Percentiles rank a stretch among this genome's conserved stretches.
These are phyloP conservation scores for Chimonanthus salicifolius DNA, from an alignment of 164 flowering plant species.

Conservation along the genomic window DNA sequence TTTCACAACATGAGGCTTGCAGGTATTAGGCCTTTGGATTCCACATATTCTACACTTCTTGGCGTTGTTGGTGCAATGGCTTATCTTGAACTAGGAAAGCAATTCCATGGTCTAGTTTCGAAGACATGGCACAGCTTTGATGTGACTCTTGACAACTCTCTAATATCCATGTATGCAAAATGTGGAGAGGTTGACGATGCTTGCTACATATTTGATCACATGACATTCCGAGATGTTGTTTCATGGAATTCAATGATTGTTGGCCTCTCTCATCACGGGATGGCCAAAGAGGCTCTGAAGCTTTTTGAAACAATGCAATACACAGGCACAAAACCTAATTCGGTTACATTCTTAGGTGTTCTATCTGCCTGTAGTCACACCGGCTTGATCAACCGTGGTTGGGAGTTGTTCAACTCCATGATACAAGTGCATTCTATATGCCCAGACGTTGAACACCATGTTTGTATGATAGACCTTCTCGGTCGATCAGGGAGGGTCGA, in stretches of 20 bases:
- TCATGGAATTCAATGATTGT: constrained; percentile 70
- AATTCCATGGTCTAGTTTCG: constrained; percentile 31
- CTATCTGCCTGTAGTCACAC: constrained; percentile 45
- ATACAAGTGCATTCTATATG: constrained; percentile 14
- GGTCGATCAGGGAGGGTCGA: constrained; percentile 42
- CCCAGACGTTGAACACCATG: constrained; percentile 34
- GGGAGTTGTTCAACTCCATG: constrained; percentile 36
- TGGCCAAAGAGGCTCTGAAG: constrained; percentile 26
- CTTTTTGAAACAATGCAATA: constrained; percentile 31
- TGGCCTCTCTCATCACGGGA: constrained; percentile 45
- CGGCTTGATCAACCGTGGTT: constrained; percentile 28
- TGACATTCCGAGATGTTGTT: constrained; percentile 35
- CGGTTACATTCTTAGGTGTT: constrained; percentile 38
- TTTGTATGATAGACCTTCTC: constrained; percentile 39
- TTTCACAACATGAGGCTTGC: constrained; percentile 33
- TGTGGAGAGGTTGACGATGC: constrained; percentile 48
- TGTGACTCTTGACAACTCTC: constrained; percentile 36
- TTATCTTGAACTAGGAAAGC: constrained; percentile 42
- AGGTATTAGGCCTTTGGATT: constrained; percentile 30
- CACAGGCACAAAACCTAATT: constrained; percentile 29
- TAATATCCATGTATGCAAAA: constrained; percentile 59
- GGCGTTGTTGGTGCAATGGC: constrained; percentile 57
- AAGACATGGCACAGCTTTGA: constrained; percentile 29
- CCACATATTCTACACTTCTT: constrained; percentile 40
- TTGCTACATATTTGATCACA: constrained; percentile 26